These are phyloP conservation scores for Exophiala xenobiotica DNA, from an alignment of 2,329 filamentous ascomycete genomes.

Conservation along the genomic window DNA sequence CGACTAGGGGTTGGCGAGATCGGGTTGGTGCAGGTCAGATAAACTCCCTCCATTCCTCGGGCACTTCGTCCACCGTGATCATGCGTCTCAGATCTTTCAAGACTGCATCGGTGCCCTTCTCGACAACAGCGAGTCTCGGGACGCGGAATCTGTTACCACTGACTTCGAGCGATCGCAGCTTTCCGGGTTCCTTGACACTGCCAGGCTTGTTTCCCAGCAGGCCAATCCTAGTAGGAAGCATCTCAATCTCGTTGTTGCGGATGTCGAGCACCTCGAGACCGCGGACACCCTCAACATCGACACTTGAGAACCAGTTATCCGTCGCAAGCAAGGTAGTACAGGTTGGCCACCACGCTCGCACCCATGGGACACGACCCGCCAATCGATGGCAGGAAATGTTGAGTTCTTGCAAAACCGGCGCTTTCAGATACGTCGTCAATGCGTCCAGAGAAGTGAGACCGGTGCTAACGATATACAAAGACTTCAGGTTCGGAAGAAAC, in stretches of 20 bases:
- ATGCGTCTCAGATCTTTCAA: constrained; percentile 77
- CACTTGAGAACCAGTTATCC: constrained; percentile 74
- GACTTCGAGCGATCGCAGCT: constrained; percentile 67
- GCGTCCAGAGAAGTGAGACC: constrained; percentile 69
- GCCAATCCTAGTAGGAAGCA: constrained; percentile 76
- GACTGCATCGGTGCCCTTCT: constrained; percentile 82
- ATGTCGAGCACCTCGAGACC: constrained; percentile 77
- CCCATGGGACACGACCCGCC: constrained; percentile 61
- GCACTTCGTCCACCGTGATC: constrained; percentile 57
- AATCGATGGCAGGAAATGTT: constrained; percentile 84
- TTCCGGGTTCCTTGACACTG: constrained; percentile 45
- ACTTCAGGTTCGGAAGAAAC: constrained; percentile 70
- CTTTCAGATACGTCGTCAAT: constrained; percentile 65
- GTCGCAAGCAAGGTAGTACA: constrained; percentile 69
- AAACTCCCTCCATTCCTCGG: constrained; percentile 32
- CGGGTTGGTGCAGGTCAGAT: constrained; percentile 8
- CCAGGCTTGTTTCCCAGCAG: constrained; percentile 62
- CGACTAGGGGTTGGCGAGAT: too few relatives aligned
- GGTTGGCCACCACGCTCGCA: constrained; percentile 68
- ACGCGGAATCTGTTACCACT: constrained; percentile 85
- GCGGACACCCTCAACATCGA: constrained; percentile 70
- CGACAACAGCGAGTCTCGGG: constrained; percentile 77
- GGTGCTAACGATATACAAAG: constrained; percentile 74
- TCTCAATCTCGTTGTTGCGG: constrained; percentile 81
- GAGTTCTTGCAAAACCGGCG: constrained; percentile 71